Conservation (phyloP, 2,329 filamentous ascomycete species). For the Cladophialophora psammophila region DNA sequence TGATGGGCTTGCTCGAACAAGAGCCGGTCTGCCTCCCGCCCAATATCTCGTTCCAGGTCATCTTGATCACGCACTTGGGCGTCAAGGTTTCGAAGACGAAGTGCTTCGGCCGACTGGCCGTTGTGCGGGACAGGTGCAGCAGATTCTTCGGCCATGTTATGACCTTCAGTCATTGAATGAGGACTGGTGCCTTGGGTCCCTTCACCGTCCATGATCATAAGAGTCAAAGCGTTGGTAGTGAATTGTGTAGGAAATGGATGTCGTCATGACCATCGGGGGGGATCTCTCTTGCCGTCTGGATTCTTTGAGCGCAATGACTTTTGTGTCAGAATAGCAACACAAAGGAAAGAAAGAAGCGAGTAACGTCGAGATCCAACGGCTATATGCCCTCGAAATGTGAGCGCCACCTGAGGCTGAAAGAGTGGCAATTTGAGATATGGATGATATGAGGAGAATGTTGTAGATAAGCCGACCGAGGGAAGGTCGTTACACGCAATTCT, state of each 20-base stretch:
- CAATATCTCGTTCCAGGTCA: constrained; percentile 88
- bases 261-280: constrained; percentile 12
- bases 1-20: constrained; percentile 69
- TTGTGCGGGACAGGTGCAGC: neutral
- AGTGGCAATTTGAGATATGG: constrained; percentile 9
- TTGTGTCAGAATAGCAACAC: neutral
- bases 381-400: neutral
- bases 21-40: constrained; percentile 67
- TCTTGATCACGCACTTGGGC: constrained; percentile 81
- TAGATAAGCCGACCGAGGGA: neutral
- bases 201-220: constrained; percentile 18
- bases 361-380: neutral
- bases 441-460: neutral
- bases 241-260: neutral
- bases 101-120: constrained; percentile 61
- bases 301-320: neutral
- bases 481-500: neutral
- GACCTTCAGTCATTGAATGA: neutral
- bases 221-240: neutral
- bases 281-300: neutral
- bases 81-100: constrained; percentile 68
- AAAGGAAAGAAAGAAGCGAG: neutral
- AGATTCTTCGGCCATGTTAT: constrained; percentile 1
- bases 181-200: neutral
- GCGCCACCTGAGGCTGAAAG: neutral